Conservation (phyloP, 176 grass and related monocot species). For the Thinopyrum elongatum region DNA sequence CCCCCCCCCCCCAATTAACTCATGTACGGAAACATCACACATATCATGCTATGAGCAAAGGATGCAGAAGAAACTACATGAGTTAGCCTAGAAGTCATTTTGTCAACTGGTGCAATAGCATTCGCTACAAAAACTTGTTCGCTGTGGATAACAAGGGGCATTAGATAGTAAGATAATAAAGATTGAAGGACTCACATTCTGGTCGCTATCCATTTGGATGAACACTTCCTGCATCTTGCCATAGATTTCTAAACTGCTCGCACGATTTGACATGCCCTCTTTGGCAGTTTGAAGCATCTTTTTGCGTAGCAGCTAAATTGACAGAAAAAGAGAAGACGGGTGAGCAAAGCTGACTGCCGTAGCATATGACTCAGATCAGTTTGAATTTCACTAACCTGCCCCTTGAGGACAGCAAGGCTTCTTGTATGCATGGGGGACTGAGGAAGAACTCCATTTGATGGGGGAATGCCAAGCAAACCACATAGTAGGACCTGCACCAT, state of each 20-base stretch:
- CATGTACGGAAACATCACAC: no score
- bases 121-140: no score
- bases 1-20: no score
- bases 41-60: no score
- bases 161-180: not conserved
- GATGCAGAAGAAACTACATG: not conserved
- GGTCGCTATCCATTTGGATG: slow-evolving; percentile 52
- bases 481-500: slow-evolving; percentile 69
- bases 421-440: slow-evolving; percentile 98
- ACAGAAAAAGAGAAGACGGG: not conserved
- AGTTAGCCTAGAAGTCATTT: not conserved
- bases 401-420: slow-evolving; percentile 83
- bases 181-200: slow-evolving; percentile 33
- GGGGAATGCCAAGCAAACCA: slow-evolving; percentile 87
- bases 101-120: no score
- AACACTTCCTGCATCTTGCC: slow-evolving; percentile 90
- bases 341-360: not conserved
- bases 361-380: slow-evolving; percentile 18
- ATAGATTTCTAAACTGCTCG: slow-evolving; percentile 76
- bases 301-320: slow-evolving; percentile 59
- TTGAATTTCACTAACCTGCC: slow-evolving; percentile 58
- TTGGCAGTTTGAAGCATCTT: slow-evolving; percentile 87
- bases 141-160: not conserved
- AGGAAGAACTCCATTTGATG: slow-evolving; percentile 94
- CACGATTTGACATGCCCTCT: slow-evolving; percentile 50